A percentile compares a stretch with the other conserved stretches of the same genome.
Evolutionary conservation across 495 filamentous ascomycete species (phyloP).

Genomic region (Pyrenula aspistea): DNA sequence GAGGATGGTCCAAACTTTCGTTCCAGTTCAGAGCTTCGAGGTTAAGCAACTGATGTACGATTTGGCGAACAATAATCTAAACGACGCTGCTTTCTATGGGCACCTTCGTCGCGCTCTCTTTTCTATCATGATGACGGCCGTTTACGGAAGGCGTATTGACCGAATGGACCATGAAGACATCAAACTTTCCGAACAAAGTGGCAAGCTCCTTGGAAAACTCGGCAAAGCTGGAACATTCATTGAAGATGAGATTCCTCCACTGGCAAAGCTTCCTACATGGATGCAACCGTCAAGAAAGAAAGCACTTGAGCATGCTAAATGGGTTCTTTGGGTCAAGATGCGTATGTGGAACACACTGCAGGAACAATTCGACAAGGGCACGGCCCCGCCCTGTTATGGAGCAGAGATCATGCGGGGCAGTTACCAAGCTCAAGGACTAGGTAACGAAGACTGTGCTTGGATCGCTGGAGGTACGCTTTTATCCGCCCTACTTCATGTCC

Average conservation of each 20-base stretch:
- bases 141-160: slow-evolving; percentile 22
- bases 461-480: slow-evolving; percentile 25
- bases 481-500: too few species aligned
- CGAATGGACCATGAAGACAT: slow-evolving; percentile 13
- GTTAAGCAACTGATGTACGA: slow-evolving; percentile 10
- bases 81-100: slow-evolving; percentile 9
- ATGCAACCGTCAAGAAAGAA: too few species aligned
- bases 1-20: neutral
- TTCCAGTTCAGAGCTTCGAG: neutral
- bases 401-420: slow-evolving; percentile 6
- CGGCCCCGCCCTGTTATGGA: slow-evolving; percentile 12
- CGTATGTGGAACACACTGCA: slow-evolving; percentile 21
- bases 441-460: slow-evolving; percentile 17
- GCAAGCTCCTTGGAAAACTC: too few species aligned
- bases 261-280: slow-evolving; percentile 17
- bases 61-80: slow-evolving; percentile 4
- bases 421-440: slow-evolving; percentile 6
- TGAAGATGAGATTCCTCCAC: slow-evolving; percentile 20
- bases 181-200: slow-evolving; percentile 15
- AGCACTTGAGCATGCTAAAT: too few species aligned
- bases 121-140: slow-evolving; percentile 17
- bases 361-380: slow-evolving; percentile 7
- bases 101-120: slow-evolving; percentile 18
- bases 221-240: too few species aligned
- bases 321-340: too few species aligned